Percentiles rank a stretch among this genome's conserved stretches.
phyloP scores from a whole-genome alignment of 306 rosid genomes.

The Castanea mollissima region DNA sequence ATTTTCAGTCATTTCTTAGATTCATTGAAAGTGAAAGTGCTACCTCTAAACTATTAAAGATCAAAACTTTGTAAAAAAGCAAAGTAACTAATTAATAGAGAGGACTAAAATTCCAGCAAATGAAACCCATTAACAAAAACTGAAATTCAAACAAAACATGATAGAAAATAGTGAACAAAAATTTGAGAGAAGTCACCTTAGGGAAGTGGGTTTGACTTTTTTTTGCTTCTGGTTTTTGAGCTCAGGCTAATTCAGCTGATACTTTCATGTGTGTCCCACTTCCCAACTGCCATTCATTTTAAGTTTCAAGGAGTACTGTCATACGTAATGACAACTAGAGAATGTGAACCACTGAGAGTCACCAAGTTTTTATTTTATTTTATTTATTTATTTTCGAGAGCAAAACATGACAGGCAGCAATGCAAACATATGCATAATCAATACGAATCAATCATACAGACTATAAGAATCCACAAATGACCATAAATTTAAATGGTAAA shows the following conservation, averaged over 20 bases:
- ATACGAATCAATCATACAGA: too few relatives aligned
- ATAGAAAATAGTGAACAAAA: not conserved
- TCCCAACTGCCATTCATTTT: not conserved
- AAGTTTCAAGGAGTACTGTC: not conserved
- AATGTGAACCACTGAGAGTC: not conserved
- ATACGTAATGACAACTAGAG: not conserved
- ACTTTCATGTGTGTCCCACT: not conserved
- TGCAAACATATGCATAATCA: too few relatives aligned
- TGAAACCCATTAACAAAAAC: not conserved
- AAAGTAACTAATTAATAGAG: not conserved
- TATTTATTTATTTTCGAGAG: not conserved
- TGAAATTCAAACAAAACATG: not conserved
- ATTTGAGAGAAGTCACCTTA: constrained; percentile 16
- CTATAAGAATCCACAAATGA: too few relatives aligned
- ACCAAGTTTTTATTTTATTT: not conserved
- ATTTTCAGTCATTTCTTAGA: not conserved
- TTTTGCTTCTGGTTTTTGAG: not conserved
- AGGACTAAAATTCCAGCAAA: not conserved
- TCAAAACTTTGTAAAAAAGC: not conserved
- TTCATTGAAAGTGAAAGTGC: not conserved
- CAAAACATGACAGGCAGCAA: not conserved
- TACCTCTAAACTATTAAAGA: not conserved
- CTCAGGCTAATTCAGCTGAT: not conserved
- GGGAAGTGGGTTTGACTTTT: not conserved
- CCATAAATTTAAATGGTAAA: too few relatives aligned